phyloP scores from a whole-genome alignment of 2,329 filamentous ascomycete genomes.

The Ophiosphaerella herpotricha region DNA sequence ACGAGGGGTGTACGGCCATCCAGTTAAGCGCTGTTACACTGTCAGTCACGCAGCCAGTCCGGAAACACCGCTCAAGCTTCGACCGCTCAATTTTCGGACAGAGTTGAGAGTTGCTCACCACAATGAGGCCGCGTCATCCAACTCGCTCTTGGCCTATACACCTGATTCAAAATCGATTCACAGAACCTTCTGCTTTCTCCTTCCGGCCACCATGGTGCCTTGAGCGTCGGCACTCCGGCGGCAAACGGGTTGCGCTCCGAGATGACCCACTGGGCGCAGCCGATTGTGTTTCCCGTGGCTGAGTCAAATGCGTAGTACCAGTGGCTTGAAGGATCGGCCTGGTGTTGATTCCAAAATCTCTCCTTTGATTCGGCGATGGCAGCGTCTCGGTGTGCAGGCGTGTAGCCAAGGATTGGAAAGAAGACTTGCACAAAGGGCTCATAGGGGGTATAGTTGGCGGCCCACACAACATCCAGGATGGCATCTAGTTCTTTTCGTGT shows the following conservation, averaged over 20 bases:
- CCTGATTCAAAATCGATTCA: conserved; percentile 40
- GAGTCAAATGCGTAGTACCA: conserved; percentile 40
- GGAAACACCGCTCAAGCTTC: not conserved
- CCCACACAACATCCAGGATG: conserved; percentile 41
- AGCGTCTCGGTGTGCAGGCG: conserved; percentile 26
- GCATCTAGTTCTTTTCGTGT: conserved; percentile 35
- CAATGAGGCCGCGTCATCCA: conserved; percentile 43
- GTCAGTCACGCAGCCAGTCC: conserved; percentile 12
- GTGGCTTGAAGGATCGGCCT: conserved; percentile 30
- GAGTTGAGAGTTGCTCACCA: conserved; percentile 26
- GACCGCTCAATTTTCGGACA: not conserved
- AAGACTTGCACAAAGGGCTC: conserved; percentile 42
- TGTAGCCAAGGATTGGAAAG: conserved; percentile 40
- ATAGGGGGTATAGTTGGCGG: conserved; percentile 42
- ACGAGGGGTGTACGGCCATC: conserved; percentile 42
- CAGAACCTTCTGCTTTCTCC: conserved; percentile 40
- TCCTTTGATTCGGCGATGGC: conserved; percentile 36
- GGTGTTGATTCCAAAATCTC: conserved; percentile 37
- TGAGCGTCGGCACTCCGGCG: conserved; percentile 28
- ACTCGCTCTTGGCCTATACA: conserved; percentile 33
- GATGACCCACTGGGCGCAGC: conserved; percentile 41
- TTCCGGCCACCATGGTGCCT: conserved; percentile 43
- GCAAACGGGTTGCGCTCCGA: conserved; percentile 34
- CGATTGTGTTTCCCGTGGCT: conserved; percentile 25
- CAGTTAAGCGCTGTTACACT: conserved; percentile 37